Evolutionary conservation across 2,329 filamentous ascomycete genomes (phyloP).

Genomic region (Mariannaea sp.): DNA sequence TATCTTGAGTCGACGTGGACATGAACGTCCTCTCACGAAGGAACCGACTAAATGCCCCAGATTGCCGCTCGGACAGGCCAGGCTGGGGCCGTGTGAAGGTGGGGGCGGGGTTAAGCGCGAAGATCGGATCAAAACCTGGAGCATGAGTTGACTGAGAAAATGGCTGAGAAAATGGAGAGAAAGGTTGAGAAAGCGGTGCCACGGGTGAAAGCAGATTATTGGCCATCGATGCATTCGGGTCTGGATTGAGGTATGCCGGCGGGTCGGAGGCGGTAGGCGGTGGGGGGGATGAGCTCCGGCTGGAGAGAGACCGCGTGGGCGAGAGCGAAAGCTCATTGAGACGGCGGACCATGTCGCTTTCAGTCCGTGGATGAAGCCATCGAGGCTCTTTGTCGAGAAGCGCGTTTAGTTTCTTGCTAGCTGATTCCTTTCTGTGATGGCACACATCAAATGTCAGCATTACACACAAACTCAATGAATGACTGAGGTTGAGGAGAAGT

Average conservation of each 20-base stretch:
- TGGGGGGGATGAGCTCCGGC: slow-evolving; percentile 24
- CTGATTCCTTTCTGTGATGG: slow-evolving; percentile 57
- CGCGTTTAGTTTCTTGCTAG: slow-evolving; percentile 61
- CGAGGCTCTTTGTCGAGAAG: slow-evolving; percentile 63
- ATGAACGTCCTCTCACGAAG: slow-evolving; percentile 44
- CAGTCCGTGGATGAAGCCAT: slow-evolving; percentile 58
- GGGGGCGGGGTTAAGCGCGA: neutral
- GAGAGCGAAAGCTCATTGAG: slow-evolving; percentile 52
- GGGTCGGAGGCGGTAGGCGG: slow-evolving; percentile 22
- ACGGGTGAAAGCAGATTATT: slow-evolving; percentile 21
- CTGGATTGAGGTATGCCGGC: slow-evolving; percentile 21
- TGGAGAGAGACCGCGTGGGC: slow-evolving; percentile 37
- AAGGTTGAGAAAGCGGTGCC: slow-evolving; percentile 33
- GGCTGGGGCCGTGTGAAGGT: neutral
- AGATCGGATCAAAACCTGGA: neutral
- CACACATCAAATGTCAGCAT: neutral
- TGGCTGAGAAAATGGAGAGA: slow-evolving; percentile 13
- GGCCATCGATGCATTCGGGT: slow-evolving; percentile 21
- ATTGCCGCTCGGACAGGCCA: slow-evolving; percentile 17
- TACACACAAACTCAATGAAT: neutral
- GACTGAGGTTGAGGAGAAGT: slow-evolving; percentile 2
- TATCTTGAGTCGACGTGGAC: slow-evolving; percentile 47
- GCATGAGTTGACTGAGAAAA: too few relatives aligned
- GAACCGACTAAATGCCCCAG: slow-evolving; percentile 33
- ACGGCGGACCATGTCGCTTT: slow-evolving; percentile 57